A percentile compares a stretch with the other conserved stretches of the same genome.
Conservation (phyloP, 129 eudicot genomes). For the Calendula officinalis region DNA sequence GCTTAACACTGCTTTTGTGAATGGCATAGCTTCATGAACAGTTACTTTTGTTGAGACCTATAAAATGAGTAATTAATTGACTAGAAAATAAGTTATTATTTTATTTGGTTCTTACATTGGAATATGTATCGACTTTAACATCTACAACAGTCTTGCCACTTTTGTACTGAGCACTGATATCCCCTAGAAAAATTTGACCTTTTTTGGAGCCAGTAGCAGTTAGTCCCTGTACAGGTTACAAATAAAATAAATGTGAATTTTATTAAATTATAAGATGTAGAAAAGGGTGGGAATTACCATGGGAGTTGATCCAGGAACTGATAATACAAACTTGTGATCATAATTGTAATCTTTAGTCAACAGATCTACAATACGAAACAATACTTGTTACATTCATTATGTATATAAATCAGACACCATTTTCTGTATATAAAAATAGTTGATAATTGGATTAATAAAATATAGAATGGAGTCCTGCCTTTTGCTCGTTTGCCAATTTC, state of each 20-base stretch:
- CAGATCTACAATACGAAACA: constrained; percentile 51
- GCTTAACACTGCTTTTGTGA: constrained; percentile 64
- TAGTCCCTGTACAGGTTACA: constrained; percentile 64
- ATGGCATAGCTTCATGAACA: constrained; percentile 54
- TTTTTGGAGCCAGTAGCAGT: constrained; percentile 76
- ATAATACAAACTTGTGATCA: constrained; percentile 79
- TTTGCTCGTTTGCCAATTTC: constrained; percentile 80
- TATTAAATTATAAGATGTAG: not conserved
- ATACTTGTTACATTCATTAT: not conserved
- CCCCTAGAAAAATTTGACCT: constrained; percentile 71
- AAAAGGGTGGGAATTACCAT: constrained; percentile 37
- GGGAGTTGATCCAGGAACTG: constrained; percentile 78
- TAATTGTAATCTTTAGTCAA: constrained; percentile 90
- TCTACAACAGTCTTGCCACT: constrained; percentile 60
- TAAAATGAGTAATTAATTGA: not conserved
- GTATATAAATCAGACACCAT: constrained; percentile 11
- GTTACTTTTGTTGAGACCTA: constrained; percentile 92
- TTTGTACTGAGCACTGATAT: constrained; percentile 62
- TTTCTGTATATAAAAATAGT: not conserved
- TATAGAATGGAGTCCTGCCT: constrained; percentile 38
- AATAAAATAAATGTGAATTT: not conserved
- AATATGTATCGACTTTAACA: constrained; percentile 85
- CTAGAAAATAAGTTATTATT: too few species aligned
- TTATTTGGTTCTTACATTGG: constrained; percentile 52
- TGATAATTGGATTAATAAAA: not conserved